A percentile compares a stretch with the other conserved stretches of the same genome.
These are phyloP conservation scores for Ceratobasidium papillatum DNA, from an alignment of 1,284 basidiomycete genomes.

Conservation along the genomic window DNA sequence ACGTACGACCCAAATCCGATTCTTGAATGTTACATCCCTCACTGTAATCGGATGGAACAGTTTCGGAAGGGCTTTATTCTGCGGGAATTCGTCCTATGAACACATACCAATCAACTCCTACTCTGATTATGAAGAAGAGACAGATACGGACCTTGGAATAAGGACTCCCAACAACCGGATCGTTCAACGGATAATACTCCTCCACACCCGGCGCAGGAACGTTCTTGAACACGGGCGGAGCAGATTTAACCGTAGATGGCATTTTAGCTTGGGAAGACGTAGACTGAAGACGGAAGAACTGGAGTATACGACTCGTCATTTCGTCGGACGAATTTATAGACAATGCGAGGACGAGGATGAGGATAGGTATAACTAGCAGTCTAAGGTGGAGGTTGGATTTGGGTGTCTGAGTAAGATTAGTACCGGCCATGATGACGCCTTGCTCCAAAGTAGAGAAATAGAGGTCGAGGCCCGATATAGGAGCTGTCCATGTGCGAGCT, in stretches of 20 bases:
- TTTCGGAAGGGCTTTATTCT: slow-evolving; percentile 61
- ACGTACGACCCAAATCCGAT: slow-evolving; percentile 69
- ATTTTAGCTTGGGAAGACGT: neutral
- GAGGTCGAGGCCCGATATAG: too few relatives aligned
- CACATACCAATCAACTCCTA: too few relatives aligned
- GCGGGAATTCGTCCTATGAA: slow-evolving; percentile 57
- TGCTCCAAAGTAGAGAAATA: too few relatives aligned
- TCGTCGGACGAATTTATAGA: neutral
- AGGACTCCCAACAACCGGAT: too few relatives aligned
- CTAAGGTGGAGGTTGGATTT: neutral
- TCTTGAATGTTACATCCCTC: slow-evolving; percentile 71
- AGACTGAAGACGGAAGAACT: neutral
- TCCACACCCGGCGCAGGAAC: slow-evolving; percentile 22
- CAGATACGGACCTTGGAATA: too few relatives aligned
- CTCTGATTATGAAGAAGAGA: too few relatives aligned
- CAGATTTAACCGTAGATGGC: neutral
- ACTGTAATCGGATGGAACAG: slow-evolving; percentile 76
- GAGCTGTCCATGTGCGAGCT: too few relatives aligned
- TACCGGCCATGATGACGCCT: neutral
- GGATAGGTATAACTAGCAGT: neutral
- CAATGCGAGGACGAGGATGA: neutral
- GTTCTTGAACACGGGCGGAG: slow-evolving; percentile 10
- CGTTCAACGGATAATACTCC: slow-evolving; percentile 52
- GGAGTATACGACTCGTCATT: neutral
- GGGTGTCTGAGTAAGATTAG: neutral